Percentiles rank a stretch among this genome's conserved stretches.
Evolutionary conservation across 2,329 filamentous ascomycete genomes (phyloP).

Genomic region (Xylariales sp.): DNA sequence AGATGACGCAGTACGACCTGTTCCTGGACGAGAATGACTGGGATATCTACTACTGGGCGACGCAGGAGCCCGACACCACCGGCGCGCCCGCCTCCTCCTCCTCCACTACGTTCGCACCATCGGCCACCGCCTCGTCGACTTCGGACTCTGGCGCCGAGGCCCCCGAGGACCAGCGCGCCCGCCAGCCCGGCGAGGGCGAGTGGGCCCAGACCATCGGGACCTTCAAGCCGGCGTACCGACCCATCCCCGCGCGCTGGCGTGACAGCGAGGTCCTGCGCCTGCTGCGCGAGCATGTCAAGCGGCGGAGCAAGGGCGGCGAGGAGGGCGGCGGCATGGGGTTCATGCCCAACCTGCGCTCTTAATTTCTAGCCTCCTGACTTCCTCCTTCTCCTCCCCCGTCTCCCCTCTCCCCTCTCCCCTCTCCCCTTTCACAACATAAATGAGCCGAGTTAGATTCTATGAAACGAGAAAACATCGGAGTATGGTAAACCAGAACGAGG

Average conservation of each 20-base stretch:
- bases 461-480: no score
- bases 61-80: conserved; percentile 65
- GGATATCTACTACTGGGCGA: conserved; percentile 99
- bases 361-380: no score
- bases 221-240: conserved; percentile 89
- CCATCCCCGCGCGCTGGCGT: conserved; percentile 82
- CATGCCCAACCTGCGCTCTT: conserved; percentile 39
- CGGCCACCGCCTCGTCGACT: conserved; percentile 14
- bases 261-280: conserved; percentile 73
- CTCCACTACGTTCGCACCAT: conserved; percentile 7
- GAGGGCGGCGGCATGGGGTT: conserved; percentile 48
- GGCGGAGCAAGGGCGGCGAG: conserved; percentile 59
- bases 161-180: conserved; percentile 20
- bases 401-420: no score
- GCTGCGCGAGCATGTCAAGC: conserved; percentile 76
- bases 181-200: conserved; percentile 57
- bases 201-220: conserved; percentile 96
- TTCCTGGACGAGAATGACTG: conserved; percentile 99
- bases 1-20: conserved; percentile 80
- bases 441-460: no score
- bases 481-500: no score
- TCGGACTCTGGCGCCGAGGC: conserved; percentile 22
- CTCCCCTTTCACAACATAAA: no score
- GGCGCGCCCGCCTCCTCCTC: conserved; percentile 12
- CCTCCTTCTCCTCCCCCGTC: no score